Evolutionary conservation across 768 basidiomycete species (phyloP).

Genomic region (Pulveroboletus sp.): DNA sequence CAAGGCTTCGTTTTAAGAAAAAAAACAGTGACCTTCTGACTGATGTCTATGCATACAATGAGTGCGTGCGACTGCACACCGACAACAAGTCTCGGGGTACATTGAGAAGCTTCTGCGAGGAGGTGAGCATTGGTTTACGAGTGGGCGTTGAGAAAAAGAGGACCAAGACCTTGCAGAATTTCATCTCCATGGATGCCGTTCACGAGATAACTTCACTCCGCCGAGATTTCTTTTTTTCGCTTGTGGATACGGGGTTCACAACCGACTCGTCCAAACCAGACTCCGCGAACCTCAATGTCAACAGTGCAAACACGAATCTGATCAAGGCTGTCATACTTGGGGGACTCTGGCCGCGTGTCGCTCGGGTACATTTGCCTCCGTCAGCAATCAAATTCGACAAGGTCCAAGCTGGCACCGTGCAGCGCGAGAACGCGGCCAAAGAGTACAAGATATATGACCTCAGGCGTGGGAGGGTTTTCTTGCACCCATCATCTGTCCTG

Average conservation of each 20-base stretch:
- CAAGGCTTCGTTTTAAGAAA: conserved; percentile 42
- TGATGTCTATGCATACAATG: conserved; percentile 70
- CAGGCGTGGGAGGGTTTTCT: too few relatives aligned
- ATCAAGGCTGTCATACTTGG: conserved; percentile 83
- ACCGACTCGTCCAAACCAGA: conserved; percentile 42
- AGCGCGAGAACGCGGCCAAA: too few relatives aligned
- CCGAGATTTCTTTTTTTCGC: conserved; percentile 67
- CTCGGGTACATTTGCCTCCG: too few relatives aligned
- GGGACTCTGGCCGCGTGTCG: conserved; percentile 51
- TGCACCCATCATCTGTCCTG: too few relatives aligned
- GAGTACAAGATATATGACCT: too few relatives aligned
- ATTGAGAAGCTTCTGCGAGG: conserved; percentile 56
- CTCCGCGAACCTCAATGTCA: conserved; percentile 53
- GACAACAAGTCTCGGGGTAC: conserved; percentile 35
- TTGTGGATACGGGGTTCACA: conserved; percentile 68
- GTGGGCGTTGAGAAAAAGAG: too few relatives aligned
- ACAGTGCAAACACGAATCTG: conserved; percentile 65
- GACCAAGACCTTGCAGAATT: conserved; percentile 50
- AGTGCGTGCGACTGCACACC: conserved; percentile 31
- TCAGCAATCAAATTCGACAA: too few relatives aligned
- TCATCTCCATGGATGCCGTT: conserved; percentile 55
- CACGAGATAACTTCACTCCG: conserved; percentile 77
- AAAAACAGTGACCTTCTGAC: conserved; percentile 84
- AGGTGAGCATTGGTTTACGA: too few relatives aligned
- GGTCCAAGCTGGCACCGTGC: too few relatives aligned